Percentiles rank a stretch among this genome's conserved stretches.
phyloP scores from a whole-genome alignment of 129 eudicot species.

The Helianthus annuus region HanXRQr2.0-SUNRISE NC_035444.2:1185297-1185796 shows the following conservation, averaged over 20 bases:
- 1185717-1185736: background rate
- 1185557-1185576: background rate
- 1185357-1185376: slow-evolving; percentile 13
- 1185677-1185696: slow-evolving; percentile 7
- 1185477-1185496: too few species aligned
- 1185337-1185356: background rate
- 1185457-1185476: too few species aligned
- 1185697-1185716: background rate
- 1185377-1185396: slow-evolving; percentile 8
- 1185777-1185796: too few species aligned
- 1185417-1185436: too few species aligned
- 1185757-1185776: too few species aligned
- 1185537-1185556: background rate
- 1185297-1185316: background rate
- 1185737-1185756: too few species aligned
- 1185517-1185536: background rate
- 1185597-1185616: background rate
- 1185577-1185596: background rate
- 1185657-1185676: background rate
- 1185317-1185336: slow-evolving; percentile 16
- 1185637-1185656: too few species aligned
- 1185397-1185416: background rate
- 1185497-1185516: too few species aligned
- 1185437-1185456: background rate
- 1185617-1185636: background rate